Conservation (phyloP, 192 early-diverging fungal species). For the Haplosporangium gracile region DNA sequence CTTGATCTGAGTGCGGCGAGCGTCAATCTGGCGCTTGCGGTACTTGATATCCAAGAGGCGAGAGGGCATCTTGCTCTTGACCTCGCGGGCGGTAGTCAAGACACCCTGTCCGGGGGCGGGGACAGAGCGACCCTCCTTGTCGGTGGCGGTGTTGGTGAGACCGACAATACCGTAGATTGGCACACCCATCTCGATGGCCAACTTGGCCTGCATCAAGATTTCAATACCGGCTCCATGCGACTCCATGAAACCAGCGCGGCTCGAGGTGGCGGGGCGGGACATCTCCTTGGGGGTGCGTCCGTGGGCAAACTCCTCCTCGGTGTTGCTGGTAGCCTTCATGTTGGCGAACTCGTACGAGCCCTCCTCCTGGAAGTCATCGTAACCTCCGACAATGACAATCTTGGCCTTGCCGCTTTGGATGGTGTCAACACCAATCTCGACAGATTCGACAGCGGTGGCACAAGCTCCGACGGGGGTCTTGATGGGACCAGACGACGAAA, state of each 20-base stretch:
- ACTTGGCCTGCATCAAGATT: slow-evolving; percentile 89
- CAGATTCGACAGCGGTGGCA: slow-evolving; percentile 90
- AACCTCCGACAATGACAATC: slow-evolving; percentile 93
- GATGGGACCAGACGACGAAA: slow-evolving; percentile 94
- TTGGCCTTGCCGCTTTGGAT: slow-evolving; percentile 92
- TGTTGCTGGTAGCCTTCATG: slow-evolving; percentile 95
- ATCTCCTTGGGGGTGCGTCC: slow-evolving; percentile 92
- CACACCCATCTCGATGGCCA: slow-evolving; percentile 93
- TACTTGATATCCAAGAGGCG: slow-evolving; percentile 86
- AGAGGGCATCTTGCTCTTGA: slow-evolving; percentile 60
- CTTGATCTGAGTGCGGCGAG: slow-evolving; percentile 84
- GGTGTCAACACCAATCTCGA: slow-evolving; percentile 93
- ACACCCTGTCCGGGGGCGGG: slow-evolving; percentile 97
- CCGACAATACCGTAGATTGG: slow-evolving; percentile 95
- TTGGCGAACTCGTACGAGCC: slow-evolving; percentile 95
- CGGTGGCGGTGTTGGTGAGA: slow-evolving; percentile 89
- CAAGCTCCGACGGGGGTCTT: slow-evolving; percentile 95
- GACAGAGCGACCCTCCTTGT: slow-evolving; percentile 94
- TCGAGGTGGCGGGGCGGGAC: slow-evolving; percentile 90
- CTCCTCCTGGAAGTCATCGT: slow-evolving; percentile 95
- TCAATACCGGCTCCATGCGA: slow-evolving; percentile 90
- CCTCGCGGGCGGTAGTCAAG: slow-evolving; percentile 90
- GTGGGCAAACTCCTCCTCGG: slow-evolving; percentile 83
- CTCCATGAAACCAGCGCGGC: slow-evolving; percentile 95
- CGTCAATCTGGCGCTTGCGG: slow-evolving; percentile 80